A percentile compares a stretch with the other conserved stretches of the same genome.
These are phyloP conservation scores for Thecamonas trahens DNA, from an alignment of 78 protist genomes.

Conservation along the genomic window DNA sequence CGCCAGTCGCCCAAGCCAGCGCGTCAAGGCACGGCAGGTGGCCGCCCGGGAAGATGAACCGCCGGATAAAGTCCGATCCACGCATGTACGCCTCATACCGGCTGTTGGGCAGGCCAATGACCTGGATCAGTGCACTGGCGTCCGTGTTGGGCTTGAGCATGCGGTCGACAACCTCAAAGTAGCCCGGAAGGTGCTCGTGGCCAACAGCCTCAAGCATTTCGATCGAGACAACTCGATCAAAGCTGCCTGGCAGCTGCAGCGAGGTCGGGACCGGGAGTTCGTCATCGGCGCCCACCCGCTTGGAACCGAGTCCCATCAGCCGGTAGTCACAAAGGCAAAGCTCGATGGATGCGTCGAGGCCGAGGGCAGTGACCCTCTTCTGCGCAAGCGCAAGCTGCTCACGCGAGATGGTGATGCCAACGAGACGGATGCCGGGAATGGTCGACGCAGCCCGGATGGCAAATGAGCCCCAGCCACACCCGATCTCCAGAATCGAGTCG, in stretches of 20 bases:
- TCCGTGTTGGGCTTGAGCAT: conserved; percentile 28
- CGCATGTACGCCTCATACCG: conserved; percentile 16
- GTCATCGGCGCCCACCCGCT: no score
- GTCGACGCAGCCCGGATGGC: conserved; percentile 34
- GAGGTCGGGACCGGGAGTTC: no score
- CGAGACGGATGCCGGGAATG: conserved; percentile 28
- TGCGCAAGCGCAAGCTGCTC: conserved; percentile 11
- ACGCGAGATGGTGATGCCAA: conserved; percentile 21
- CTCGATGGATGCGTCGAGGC: neutral
- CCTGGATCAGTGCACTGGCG: conserved; percentile 32
- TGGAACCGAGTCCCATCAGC: neutral
- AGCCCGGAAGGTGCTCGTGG: conserved; percentile 23
- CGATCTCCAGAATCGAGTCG: conserved; percentile 13
- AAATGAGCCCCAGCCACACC: conserved; percentile 46
- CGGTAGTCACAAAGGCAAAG: neutral
- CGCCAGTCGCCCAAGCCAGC: conserved; percentile 6
- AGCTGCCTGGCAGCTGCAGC: no score
- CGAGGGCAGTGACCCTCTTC: neutral
- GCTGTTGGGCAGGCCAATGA: conserved; percentile 29
- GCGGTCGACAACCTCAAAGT: conserved; percentile 15
- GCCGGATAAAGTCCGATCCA: conserved; percentile 41
- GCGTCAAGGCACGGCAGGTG: conserved; percentile 32
- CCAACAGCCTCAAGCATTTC: conserved; percentile 58
- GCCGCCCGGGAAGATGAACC: conserved; percentile 51
- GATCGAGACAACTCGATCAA: conserved; percentile 29